Percentiles rank a stretch among this genome's conserved stretches.
Evolutionary conservation across 2,329 filamentous ascomycete species (phyloP).

Genomic region (Penicillium sp.): DNA sequence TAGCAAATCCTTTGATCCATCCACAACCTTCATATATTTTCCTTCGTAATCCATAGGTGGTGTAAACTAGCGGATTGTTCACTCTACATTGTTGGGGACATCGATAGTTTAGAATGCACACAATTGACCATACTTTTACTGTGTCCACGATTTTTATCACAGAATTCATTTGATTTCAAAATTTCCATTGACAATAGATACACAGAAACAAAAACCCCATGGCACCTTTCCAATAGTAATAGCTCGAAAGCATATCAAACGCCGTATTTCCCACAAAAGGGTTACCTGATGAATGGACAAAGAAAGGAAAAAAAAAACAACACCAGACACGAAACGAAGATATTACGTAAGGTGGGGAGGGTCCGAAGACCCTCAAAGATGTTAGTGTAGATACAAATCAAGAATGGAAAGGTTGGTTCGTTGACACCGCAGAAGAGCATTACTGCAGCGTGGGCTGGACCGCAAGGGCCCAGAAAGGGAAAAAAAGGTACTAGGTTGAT

Average conservation of each 20-base stretch:
- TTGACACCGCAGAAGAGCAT: conserved; percentile 10
- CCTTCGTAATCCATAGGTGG: not conserved
- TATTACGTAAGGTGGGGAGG: not conserved
- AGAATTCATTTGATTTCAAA: not conserved
- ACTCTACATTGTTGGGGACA: not conserved
- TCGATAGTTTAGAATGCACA: not conserved
- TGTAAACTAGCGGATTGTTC: not conserved
- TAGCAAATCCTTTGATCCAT: conserved; percentile 15
- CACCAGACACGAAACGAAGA: conserved; percentile 7
- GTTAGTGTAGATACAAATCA: conserved; percentile 19
- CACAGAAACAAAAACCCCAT: not conserved
- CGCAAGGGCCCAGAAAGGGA: not conserved
- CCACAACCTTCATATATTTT: not conserved
- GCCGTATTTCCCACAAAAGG: not conserved
- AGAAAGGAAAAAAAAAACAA: not conserved
- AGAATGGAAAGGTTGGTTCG: conserved; percentile 8
- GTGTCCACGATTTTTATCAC: not conserved
- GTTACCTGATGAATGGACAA: not conserved
- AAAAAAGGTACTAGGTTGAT: not conserved
- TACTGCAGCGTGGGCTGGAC: not conserved
- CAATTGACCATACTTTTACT: not conserved
- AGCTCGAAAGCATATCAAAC: not conserved
- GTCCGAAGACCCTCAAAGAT: conserved; percentile 1
- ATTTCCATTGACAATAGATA: conserved; percentile 1
- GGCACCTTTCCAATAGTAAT: not conserved